These are phyloP conservation scores for Ceratocystis harringtonii DNA, from an alignment of 2,329 filamentous ascomycete species.

Conservation along the genomic window DNA sequence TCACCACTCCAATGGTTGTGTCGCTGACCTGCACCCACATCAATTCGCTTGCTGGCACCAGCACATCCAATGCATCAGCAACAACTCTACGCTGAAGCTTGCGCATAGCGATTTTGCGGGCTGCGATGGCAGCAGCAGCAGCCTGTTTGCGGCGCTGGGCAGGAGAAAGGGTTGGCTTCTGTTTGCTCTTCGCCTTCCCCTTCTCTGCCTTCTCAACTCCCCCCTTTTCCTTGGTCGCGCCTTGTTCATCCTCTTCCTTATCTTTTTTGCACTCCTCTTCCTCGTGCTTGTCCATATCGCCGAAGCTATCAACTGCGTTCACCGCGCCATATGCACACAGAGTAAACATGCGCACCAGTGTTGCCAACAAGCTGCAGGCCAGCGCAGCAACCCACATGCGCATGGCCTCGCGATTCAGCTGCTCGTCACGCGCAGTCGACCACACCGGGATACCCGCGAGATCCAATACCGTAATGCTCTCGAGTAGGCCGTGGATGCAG, in stretches of 20 bases:
- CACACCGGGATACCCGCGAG: conserved; percentile 30
- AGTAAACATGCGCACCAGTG: conserved; percentile 29
- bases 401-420: conserved; percentile 44
- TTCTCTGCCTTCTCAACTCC: conserved; percentile 19
- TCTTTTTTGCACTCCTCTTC: conserved; percentile 21
- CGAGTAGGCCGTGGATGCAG: conserved; percentile 52
- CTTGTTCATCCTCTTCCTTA: conserved; percentile 20
- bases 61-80: conserved; percentile 45
- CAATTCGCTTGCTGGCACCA: conserved; percentile 44
- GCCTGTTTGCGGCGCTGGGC: neutral
- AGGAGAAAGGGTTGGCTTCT: neutral
- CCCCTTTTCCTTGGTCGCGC: too few species aligned
- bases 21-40: conserved; percentile 43
- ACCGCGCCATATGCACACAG: conserved; percentile 26
- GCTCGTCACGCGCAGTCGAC: conserved; percentile 31
- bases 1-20: conserved; percentile 40
- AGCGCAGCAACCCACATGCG: conserved; percentile 56
- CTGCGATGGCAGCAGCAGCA: neutral
- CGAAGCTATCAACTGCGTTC: conserved; percentile 10
- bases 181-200: conserved; percentile 21
- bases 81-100: conserved; percentile 34
- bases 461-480: conserved; percentile 48
- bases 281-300: conserved; percentile 18
- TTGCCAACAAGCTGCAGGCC: conserved; percentile 33
- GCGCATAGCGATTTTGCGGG: neutral